phyloP scores from a whole-genome alignment of 305 asterid genomes.

The Fraxinus nigra region DNA sequence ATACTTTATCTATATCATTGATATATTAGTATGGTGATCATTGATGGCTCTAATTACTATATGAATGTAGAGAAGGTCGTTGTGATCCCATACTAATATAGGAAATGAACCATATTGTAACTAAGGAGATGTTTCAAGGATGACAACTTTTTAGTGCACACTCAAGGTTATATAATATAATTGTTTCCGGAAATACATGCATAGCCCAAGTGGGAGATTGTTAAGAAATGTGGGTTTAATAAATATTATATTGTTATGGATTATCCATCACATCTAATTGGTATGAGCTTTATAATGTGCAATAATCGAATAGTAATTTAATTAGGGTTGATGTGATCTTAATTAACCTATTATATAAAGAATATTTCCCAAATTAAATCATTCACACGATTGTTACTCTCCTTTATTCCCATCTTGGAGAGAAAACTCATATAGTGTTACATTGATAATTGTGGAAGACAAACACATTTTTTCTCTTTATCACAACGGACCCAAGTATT shows the following conservation, averaged over 20 bases:
- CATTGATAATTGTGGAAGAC: no score
- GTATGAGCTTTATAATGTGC: background rate
- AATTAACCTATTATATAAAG: background rate
- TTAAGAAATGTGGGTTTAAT: background rate
- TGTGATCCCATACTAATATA: background rate
- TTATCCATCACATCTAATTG: background rate
- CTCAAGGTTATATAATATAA: background rate
- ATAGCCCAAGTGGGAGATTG: background rate
- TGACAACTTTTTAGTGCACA: background rate
- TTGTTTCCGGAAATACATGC: background rate
- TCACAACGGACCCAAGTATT: no score
- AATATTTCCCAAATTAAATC: background rate
- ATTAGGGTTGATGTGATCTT: background rate
- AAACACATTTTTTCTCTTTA: no score
- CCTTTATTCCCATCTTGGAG: background rate
- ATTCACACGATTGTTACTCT: background rate
- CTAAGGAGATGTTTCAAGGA: background rate
- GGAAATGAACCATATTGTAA: background rate
- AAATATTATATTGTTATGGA: background rate
- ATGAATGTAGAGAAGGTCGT: background rate
- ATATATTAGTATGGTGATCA: background rate
- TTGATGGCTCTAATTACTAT: background rate
- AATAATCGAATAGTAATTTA: background rate
- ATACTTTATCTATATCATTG: background rate
- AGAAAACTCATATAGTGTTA: no score